Evolutionary conservation across 345 rosid genomes (phyloP).

Genomic region (Erodium maritimum): DNA sequence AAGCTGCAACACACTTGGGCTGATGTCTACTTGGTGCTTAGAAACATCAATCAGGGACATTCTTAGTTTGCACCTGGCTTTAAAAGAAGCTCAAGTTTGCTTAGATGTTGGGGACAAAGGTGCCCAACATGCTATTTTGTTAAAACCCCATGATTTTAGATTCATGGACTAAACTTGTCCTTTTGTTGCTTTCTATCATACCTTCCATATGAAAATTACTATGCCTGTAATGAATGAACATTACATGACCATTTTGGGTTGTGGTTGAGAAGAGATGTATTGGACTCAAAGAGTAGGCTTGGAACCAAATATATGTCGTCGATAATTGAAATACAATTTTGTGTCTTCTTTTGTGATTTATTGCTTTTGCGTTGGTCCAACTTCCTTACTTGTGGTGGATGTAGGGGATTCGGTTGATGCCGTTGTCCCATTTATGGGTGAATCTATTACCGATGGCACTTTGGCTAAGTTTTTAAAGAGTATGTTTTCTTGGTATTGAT

Average conservation of each 20-base stretch:
- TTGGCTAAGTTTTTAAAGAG: conserved; percentile 62
- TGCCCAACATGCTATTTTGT: not conserved
- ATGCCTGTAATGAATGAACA: not conserved
- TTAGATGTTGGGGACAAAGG: too few species aligned
- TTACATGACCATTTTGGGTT: not conserved
- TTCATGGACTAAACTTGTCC: not conserved
- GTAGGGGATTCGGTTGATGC: conserved; percentile 62
- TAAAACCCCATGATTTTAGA: not conserved
- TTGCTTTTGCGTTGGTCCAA: conserved; percentile 5
- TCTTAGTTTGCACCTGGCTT: not conserved
- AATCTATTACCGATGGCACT: conserved; percentile 85
- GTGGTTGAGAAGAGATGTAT: not conserved
- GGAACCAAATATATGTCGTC: not conserved
- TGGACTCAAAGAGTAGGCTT: not conserved
- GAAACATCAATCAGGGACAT: not conserved
- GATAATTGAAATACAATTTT: not conserved
- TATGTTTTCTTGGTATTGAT: conserved; percentile 21
- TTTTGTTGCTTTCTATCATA: not conserved
- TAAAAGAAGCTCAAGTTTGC: too few species aligned
- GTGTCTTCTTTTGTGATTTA: conserved; percentile 1
- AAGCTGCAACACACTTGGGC: too few species aligned
- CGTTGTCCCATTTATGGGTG: conserved; percentile 86
- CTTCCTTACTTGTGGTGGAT: not conserved
- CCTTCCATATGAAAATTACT: not conserved
- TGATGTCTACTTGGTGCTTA: not conserved